Percentiles rank a stretch among this genome's conserved stretches.
Evolutionary conservation across 306 rosid genomes (phyloP).

Genomic region (Trifolium fragiferum): DNA sequence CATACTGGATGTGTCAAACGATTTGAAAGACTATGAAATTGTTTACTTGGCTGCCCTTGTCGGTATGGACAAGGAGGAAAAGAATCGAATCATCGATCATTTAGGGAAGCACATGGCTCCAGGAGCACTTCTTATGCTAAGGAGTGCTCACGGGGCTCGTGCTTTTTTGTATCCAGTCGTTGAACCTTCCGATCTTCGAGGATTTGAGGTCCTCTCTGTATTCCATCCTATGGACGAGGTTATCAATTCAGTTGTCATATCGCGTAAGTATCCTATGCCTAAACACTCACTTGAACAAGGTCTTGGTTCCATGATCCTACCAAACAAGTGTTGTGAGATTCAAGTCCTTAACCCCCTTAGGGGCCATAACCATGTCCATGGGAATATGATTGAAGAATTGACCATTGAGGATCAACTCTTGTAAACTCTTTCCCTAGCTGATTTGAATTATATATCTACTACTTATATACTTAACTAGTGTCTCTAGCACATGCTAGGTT

Average conservation of each 20-base stretch:
- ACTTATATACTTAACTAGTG: conserved; percentile 15
- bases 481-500: conserved; percentile 32
- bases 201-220: conserved; percentile 78
- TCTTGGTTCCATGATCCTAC: conserved; percentile 48
- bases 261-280: conserved; percentile 55
- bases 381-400: conserved; percentile 68
- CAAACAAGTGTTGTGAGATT: conserved; percentile 67
- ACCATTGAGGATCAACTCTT: conserved; percentile 56
- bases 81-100: conserved; percentile 59
- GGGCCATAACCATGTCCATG: conserved; percentile 59
- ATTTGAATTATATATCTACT: conserved; percentile 10
- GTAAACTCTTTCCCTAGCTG: conserved; percentile 11
- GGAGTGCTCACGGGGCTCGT: conserved; percentile 93
- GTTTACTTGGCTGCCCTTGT: conserved; percentile 90
- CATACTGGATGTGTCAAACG: conserved; percentile 58
- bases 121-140: conserved; percentile 70
- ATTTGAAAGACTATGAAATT: conserved; percentile 62
- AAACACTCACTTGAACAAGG: conserved; percentile 49
- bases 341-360: conserved; percentile 62
- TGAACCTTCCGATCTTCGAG: conserved; percentile 65
- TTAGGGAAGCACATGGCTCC: conserved; percentile 71
- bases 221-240: conserved; percentile 87
- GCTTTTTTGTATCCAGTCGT: conserved; percentile 88
- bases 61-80: conserved; percentile 78
- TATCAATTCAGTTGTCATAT: conserved; percentile 74